phyloP scores from a whole-genome alignment of 306 rosid species.

The Inga laurina region DNA sequence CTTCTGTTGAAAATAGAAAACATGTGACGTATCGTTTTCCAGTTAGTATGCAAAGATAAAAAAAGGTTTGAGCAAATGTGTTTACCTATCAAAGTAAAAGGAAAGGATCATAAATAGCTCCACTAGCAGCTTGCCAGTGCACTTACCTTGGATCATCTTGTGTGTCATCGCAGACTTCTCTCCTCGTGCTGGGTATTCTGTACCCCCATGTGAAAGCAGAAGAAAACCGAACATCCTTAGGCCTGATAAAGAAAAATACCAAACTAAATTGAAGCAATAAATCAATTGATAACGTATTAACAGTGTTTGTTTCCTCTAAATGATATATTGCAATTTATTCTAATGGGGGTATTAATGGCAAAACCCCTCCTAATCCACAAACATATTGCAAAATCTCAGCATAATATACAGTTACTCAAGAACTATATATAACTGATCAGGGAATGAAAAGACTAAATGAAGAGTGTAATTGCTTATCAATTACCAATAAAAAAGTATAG shows the following conservation, averaged over 20 bases:
- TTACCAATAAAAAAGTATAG: neutral
- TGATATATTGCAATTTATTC: neutral
- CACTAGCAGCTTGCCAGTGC: neutral
- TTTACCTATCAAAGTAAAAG: neutral
- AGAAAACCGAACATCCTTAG: conserved; percentile 8
- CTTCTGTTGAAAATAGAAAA: conserved; percentile 27
- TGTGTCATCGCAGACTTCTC: conserved; percentile 26
- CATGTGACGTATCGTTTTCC: conserved; percentile 33
- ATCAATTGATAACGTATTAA: neutral
- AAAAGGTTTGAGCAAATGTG: neutral
- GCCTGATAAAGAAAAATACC: conserved; percentile 1
- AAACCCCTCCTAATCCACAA: neutral
- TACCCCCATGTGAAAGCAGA: conserved; percentile 21
- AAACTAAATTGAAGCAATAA: neutral
- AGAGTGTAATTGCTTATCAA: neutral
- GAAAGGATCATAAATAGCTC: neutral
- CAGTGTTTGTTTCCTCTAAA: neutral
- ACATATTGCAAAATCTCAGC: neutral
- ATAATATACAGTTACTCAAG: neutral
- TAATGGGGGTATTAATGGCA: neutral
- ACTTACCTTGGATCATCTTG: conserved; percentile 36
- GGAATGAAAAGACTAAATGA: no score
- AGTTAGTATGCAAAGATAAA: neutral
- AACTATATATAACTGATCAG: neutral
- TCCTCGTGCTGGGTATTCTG: conserved; percentile 29